Evolutionary conservation across 768 basidiomycete genomes (phyloP), one percentile per base, ranked within the genome.

Genomic region (Royoungia palumana): DNA sequence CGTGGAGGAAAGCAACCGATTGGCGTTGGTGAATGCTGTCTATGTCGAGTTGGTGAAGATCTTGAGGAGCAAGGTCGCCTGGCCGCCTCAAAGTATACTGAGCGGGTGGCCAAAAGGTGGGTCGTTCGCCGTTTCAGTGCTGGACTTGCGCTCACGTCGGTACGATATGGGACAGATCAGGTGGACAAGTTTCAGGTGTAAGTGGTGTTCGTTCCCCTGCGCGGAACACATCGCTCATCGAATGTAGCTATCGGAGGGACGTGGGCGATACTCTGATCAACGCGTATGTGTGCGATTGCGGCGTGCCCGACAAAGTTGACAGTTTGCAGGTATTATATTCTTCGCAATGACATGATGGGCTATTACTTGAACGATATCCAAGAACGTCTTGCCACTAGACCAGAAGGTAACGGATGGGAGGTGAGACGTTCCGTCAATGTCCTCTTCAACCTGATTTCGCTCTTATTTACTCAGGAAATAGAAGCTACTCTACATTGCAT

Each of bases 401-500:
- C 70, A 28, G 75, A 77, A 38, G 62, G 62, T 7, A 73, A 71
- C 53, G 79, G 79, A 28, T 94, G 90, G 90, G 87, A 93, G 80
- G 93, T 89, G 44, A 43, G 71, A 43, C 8, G n/a, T 46, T 17
- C 12, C 4, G 3, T 1, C 16, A 1, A 9, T 21, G 5, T 12
- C 14, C 35, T 13, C 1, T 49, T n/a, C 12, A 1, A 13, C 34
- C 9, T 3, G 22, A 24, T 44, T 50, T 24, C 10, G 42, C 37
- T 8, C 19, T 16, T 8, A n/a, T 57, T 62, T 11, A 24, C 35
- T 44, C 54, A 95, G 90, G 85, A 89, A 50, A 78, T 93, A 34
- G 94, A 97, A 68, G 88, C 88, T 2, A 85, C 85, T 0, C 65
- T 97, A 7, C 89, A 94, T 61, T 94, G 89, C 60, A 75, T 95